phyloP scores from a whole-genome alignment of 208 protist species.

The Acanthamoeba lenticulata region DNA sequence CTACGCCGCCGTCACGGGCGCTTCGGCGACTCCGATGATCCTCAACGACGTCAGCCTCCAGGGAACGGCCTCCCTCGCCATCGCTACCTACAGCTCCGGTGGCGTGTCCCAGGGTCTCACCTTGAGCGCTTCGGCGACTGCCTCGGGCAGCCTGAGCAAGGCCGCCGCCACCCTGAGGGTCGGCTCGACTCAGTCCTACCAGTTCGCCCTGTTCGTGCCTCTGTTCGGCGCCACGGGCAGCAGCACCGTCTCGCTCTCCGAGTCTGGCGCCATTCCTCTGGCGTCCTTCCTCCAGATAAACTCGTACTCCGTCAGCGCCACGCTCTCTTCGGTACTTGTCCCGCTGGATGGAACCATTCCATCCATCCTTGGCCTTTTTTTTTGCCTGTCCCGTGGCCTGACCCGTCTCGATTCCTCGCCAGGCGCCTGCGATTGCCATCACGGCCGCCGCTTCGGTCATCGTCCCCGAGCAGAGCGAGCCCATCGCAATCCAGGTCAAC shows the following conservation, averaged over 20 bases:
- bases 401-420: not conserved
- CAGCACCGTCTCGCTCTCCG: constrained; percentile 7
- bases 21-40: not conserved
- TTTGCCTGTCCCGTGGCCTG: not conserved
- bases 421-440: not conserved
- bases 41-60: not conserved
- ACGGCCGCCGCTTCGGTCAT: not conserved
- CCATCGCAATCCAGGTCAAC: not conserved
- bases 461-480: not conserved
- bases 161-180: not conserved
- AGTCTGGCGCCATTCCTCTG: not conserved
- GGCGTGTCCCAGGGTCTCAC: not conserved
- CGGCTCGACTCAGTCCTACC: not conserved
- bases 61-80: not conserved
- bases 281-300: not conserved
- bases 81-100: constrained; percentile 8
- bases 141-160: not conserved
- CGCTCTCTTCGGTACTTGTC: not conserved
- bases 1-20: not conserved
- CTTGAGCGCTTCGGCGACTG: not conserved
- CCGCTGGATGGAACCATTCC: too few relatives aligned
- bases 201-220: not conserved
- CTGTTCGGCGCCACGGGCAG: not conserved
- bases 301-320: not conserved
- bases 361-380: not conserved